A percentile compares a stretch with the other conserved stretches of the same genome.
These are phyloP conservation scores for Afroboletus lepidellus DNA, from an alignment of 1,284 basidiomycete genomes.

Conservation along the genomic window DNA sequence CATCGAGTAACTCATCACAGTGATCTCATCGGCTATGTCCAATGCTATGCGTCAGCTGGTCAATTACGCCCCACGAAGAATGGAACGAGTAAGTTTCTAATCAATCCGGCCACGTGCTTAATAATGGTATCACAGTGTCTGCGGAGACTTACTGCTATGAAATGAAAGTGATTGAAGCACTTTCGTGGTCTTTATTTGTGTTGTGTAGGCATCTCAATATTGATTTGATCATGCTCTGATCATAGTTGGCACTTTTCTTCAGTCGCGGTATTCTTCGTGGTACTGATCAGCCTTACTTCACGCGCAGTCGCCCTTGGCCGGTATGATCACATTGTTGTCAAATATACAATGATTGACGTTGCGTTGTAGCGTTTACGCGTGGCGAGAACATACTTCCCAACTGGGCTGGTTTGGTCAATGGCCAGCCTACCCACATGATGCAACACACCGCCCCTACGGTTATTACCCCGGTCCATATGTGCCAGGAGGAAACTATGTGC, in stretches of 20 bases:
- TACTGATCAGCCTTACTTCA: conserved; percentile 43
- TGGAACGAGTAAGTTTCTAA: conserved; percentile 47
- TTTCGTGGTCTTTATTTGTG: conserved; percentile 73
- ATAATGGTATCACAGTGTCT: conserved; percentile 44
- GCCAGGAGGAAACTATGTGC: conserved; percentile 32
- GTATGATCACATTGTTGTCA: conserved; percentile 9
- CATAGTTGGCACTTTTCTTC: conserved; percentile 32
- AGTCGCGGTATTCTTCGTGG: conserved; percentile 46
- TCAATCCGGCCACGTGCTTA: neutral
- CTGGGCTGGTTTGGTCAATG: conserved; percentile 54
- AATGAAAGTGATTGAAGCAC: conserved; percentile 73
- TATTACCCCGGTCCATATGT: conserved; percentile 29
- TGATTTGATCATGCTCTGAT: conserved; percentile 35
- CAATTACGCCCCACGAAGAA: conserved; percentile 50
- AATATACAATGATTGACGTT: conserved; percentile 4
- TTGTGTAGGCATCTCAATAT: conserved; percentile 48
- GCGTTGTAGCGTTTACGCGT: conserved; percentile 37
- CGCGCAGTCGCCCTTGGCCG: conserved; percentile 45
- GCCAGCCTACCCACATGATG: conserved; percentile 40
- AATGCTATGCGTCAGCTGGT: conserved; percentile 57
- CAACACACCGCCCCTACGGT: conserved; percentile 13
- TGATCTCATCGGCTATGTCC: conserved; percentile 63
- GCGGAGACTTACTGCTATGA: conserved; percentile 63
- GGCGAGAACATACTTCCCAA: conserved; percentile 49
- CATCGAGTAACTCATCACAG: conserved; percentile 36